These are phyloP conservation scores for Jaapia argillacea DNA, from an alignment of 768 basidiomycete species.

Conservation along the genomic window DNA sequence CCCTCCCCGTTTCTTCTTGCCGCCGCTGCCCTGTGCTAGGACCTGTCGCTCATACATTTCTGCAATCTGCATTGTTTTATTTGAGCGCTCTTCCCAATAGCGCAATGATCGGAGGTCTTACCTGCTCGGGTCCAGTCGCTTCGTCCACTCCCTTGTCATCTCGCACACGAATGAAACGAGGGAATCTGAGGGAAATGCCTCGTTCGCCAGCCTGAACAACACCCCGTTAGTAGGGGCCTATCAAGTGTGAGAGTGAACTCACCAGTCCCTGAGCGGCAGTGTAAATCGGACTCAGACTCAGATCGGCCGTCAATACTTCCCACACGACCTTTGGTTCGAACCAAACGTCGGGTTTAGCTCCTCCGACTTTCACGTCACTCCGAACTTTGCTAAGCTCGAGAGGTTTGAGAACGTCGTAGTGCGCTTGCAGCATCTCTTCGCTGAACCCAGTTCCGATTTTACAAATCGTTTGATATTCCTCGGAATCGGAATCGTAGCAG, in stretches of 20 bases:
- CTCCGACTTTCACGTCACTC: conserved; percentile 81
- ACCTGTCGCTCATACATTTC: conserved; percentile 92
- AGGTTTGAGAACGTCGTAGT: conserved; percentile 75
- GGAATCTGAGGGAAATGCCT: conserved; percentile 94
- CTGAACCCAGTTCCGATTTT: conserved; percentile 99
- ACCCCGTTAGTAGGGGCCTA: conserved; percentile 2
- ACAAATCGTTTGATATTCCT: conserved; percentile 95
- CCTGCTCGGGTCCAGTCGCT: conserved; percentile 90
- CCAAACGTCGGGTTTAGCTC: conserved; percentile 95
- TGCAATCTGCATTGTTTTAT: conserved; percentile 48
- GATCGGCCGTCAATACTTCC: conserved; percentile 96
- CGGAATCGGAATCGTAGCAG: conserved; percentile 90
- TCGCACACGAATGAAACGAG: conserved; percentile 83
- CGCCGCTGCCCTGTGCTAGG: conserved; percentile 62
- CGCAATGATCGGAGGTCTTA: conserved; percentile 30
- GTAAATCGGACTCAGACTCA: conserved; percentile 94
- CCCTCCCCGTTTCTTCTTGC: conserved; percentile 57
- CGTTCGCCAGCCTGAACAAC: conserved; percentile 62
- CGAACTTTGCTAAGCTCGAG: conserved; percentile 61
- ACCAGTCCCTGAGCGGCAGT: conserved; percentile 91
- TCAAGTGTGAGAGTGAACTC: conserved; percentile 17
- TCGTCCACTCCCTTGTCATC: conserved; percentile 93
- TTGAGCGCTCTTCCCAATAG: conserved; percentile 7
- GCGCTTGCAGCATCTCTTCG: conserved; percentile 76
- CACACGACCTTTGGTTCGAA: conserved; percentile 96